A percentile compares a stretch with the other conserved stretches of the same genome.
Conservation (phyloP, 441 rosid genomes). For the Hura crepitans region DNA sequence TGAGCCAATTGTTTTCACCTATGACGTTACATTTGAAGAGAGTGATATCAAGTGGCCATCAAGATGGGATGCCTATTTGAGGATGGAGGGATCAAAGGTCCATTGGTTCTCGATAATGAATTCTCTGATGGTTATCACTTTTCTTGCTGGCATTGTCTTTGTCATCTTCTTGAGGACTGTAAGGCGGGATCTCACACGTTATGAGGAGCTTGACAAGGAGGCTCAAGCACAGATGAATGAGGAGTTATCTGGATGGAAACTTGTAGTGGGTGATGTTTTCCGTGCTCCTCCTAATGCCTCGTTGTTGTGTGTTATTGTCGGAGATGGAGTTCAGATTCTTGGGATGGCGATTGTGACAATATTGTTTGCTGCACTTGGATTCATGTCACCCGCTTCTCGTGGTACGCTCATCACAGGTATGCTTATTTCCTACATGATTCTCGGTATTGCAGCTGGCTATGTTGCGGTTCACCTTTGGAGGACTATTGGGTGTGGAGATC, state of each 20-base stretch:
- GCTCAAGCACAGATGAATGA: conserved; percentile 97
- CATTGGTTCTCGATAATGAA: conserved; percentile 95
- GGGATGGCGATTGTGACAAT: conserved; percentile 91
- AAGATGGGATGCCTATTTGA: conserved; percentile 93
- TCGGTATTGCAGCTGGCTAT: conserved; percentile 81
- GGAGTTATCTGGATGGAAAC: conserved; percentile 98
- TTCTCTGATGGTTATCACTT: conserved; percentile 89
- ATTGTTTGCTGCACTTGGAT: conserved; percentile 88
- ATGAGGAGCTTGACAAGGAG: conserved; percentile 93
- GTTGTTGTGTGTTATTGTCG: conserved; percentile 88
- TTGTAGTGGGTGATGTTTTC: conserved; percentile 91
- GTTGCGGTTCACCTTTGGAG: conserved; percentile 81
- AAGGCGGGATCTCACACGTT: conserved; percentile 86
- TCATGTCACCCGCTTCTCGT: conserved; percentile 95
- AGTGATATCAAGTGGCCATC: conserved; percentile 90
- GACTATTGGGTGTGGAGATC: conserved; percentile 69
- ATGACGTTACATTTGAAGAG: conserved; percentile 82
- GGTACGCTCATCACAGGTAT: conserved; percentile 94
- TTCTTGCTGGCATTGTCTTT: conserved; percentile 89
- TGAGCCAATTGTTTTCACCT: conserved; percentile 78
- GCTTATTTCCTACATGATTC: conserved; percentile 80
- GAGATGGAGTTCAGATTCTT: conserved; percentile 81
- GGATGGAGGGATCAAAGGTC: conserved; percentile 93
- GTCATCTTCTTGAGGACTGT: conserved; percentile 92
- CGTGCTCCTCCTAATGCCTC: conserved; percentile 80